A percentile compares a stretch with the other conserved stretches of the same genome.
phyloP scores from a whole-genome alignment of 2,329 filamentous ascomycete genomes.

The Coniochaeta sp. region DNA sequence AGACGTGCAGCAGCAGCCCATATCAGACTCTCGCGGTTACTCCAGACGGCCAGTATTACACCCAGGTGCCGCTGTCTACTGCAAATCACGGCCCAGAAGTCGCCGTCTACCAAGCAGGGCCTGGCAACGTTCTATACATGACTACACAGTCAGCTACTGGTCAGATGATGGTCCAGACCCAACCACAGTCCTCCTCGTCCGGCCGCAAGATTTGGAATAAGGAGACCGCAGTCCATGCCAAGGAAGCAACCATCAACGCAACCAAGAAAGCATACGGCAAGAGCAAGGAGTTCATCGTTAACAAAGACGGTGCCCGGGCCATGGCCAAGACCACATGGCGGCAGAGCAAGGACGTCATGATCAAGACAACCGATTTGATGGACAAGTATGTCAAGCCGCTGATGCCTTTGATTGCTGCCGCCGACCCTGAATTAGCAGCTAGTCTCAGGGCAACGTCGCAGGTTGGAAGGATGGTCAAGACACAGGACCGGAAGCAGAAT shows the following conservation, averaged over 20 bases:
- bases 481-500: background rate
- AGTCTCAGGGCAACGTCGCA: background rate
- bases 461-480: background rate
- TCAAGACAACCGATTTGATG: background rate
- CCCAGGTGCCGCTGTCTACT: background rate
- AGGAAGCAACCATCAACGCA: background rate
- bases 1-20: background rate
- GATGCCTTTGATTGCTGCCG: background rate
- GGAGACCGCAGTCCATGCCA: background rate
- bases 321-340: background rate
- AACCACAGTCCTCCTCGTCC: background rate
- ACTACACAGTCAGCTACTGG: background rate
- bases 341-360: background rate
- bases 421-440: background rate
- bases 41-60: background rate
- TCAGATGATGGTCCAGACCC: background rate
- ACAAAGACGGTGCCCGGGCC: background rate
- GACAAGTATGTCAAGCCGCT: background rate
- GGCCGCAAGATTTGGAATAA: background rate
- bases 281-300: constrained; percentile 1
- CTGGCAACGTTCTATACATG: background rate
- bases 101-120: background rate
- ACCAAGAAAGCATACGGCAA: background rate
- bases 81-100: background rate
- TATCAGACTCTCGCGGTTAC: background rate